Conservation (phyloP, 2,329 filamentous ascomycete species). For the Xylariaceae sp. region DNA sequence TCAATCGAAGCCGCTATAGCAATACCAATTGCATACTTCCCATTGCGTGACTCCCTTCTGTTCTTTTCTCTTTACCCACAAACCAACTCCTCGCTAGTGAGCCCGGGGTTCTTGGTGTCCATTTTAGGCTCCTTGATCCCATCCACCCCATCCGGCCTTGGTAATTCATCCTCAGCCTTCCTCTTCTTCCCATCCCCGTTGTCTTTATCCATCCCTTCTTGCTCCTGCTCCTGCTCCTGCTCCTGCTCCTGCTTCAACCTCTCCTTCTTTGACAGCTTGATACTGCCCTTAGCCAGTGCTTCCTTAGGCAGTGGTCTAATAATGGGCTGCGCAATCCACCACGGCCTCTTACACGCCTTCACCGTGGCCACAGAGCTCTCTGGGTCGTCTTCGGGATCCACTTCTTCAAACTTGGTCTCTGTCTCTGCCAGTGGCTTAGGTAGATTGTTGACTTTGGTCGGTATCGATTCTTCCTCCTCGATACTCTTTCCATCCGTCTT, state of each 20-base stretch:
- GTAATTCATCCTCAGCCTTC: slow-evolving; percentile 18
- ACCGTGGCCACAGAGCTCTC: slow-evolving; percentile 66
- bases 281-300: slow-evolving; percentile 75
- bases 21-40: too few relatives aligned
- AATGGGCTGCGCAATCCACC: slow-evolving; percentile 87
- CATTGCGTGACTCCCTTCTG: too few relatives aligned
- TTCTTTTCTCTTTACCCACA: slow-evolving; percentile 22
- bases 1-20: too few relatives aligned
- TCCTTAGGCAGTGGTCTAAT: slow-evolving; percentile 83
- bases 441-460: slow-evolving; percentile 14
- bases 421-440: slow-evolving; percentile 25
- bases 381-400: slow-evolving; percentile 34
- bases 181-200: slow-evolving; percentile 1
- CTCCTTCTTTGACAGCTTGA: slow-evolving; percentile 68
- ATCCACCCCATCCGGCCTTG: slow-evolving; percentile 19
- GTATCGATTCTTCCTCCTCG: slow-evolving; percentile 32
- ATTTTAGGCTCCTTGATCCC: slow-evolving; percentile 24
- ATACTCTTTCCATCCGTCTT: slow-evolving; percentile 47
- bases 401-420: slow-evolving; percentile 25
- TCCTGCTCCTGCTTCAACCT: slow-evolving; percentile 40
- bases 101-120: slow-evolving; percentile 17
- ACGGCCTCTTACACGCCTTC: slow-evolving; percentile 72
- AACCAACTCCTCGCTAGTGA: slow-evolving; percentile 24
- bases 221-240: slow-evolving; percentile 22
- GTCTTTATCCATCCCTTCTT: not conserved